Evolutionary conservation across 2,329 filamentous ascomycete species (phyloP), one percentile per base, ranked within the genome.

Genomic region (Neopestalotiopsis sp.): DNA sequence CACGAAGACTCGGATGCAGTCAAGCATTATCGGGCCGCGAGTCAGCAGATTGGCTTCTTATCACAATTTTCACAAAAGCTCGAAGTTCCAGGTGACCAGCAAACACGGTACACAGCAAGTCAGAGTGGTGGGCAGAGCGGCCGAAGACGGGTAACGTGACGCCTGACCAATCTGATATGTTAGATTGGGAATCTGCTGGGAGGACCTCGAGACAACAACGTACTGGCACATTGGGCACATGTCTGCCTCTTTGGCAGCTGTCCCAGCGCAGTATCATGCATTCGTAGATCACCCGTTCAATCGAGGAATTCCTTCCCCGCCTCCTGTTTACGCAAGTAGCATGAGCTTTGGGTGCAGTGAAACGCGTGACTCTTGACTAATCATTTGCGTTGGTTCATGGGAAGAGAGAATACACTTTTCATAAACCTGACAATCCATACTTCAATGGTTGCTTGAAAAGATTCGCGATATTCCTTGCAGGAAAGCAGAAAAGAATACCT

Each of bases 101-200:
- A 59, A 10, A 34, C 34, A 10, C 57, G 57, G 30, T 28, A 30
- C 6, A 17, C 13, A 30, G 57, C 3, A 59, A 14, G 57, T 34
- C 57, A 10, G 30, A 59, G 17, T 24, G 57, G 42, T 52, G 20
- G 45, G n/a, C 10, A 59, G 12, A 59, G 30, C 14, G 57, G 57
- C 45, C 57, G 24, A 59, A 4, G 57, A 59, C 28, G 57, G 57
- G 57, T 34, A 28, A 59, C 57, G 57, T 59, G 57, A 59, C 57
- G 17, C 24, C 20, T 34, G 10, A 30, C 20, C 57, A 30, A 59
- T 59, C 57, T 59, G 57, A 59, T 32, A 20, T 40, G 57, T 30
- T 14, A 34, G 20, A 40, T 40, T 7, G 30, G 59, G 34, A 62
- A 62, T n/a, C 17, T n/a, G 30, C 34, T 17, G 32, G 14, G 32